phyloP scores from a whole-genome alignment of 306 rosid genomes.

The Pyrus communis region DNA sequence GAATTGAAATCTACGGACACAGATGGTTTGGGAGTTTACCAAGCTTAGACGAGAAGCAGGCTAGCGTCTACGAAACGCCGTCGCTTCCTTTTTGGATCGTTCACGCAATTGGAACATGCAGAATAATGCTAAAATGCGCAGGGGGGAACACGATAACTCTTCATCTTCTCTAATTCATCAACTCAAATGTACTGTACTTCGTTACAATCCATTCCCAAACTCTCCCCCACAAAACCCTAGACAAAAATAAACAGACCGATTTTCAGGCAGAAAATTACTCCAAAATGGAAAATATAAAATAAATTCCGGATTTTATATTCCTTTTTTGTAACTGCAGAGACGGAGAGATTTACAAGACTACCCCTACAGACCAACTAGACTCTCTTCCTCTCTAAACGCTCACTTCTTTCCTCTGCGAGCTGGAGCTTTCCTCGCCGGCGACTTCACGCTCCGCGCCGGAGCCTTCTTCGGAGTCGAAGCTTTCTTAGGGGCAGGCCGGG shows the following conservation, averaged over 20 bases:
- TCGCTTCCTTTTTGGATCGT: neutral
- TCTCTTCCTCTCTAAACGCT: neutral
- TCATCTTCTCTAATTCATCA: neutral
- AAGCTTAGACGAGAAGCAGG: neutral
- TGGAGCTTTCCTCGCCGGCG: conserved; percentile 48
- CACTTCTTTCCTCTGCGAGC: conserved; percentile 52
- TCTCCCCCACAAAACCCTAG: neutral
- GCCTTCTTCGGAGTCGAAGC: conserved; percentile 42
- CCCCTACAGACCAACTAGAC: conserved; percentile 26
- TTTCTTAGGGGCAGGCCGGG: conserved; percentile 40
- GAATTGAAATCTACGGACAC: neutral
- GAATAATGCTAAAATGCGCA: neutral
- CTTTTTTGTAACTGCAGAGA: conserved; percentile 3
- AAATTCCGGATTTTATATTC: conserved; percentile 17
- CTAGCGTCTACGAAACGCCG: neutral
- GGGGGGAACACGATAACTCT: neutral
- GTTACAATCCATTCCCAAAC: neutral
- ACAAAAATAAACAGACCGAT: neutral
- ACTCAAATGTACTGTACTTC: neutral
- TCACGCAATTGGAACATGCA: neutral
- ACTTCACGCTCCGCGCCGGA: conserved; percentile 34
- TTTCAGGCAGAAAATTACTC: neutral
- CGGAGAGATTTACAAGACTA: conserved; percentile 52
- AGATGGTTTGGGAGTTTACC: neutral
- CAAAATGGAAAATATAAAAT: neutral